A percentile compares a stretch with the other conserved stretches of the same genome.
These are phyloP conservation scores for Maudiozyma turicensis DNA, from an alignment of 805 yeast species.

Conservation along the genomic window DNA sequence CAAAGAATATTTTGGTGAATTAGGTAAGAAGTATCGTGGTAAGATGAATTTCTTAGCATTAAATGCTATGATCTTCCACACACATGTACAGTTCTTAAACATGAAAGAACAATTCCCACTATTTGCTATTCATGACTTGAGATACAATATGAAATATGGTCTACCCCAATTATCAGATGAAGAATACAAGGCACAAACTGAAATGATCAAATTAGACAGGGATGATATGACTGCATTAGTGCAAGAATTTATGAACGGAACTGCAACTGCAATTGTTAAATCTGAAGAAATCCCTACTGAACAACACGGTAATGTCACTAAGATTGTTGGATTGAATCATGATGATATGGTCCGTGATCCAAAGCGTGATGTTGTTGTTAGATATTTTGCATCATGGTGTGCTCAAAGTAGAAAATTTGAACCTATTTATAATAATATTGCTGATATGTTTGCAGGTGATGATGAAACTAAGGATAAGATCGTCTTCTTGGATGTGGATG, in stretches of 20 bases:
- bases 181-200: constrained; percentile 16
- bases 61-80: constrained; percentile 70
- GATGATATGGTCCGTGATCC: constrained; percentile 51
- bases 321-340: constrained; percentile 78
- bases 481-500: constrained; percentile 78
- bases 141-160: constrained; percentile 66
- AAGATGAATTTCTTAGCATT: constrained; percentile 79
- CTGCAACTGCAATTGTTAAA: constrained; percentile 63
- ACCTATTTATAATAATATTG: constrained; percentile 82
- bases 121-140: constrained; percentile 73
- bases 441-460: constrained; percentile 50
- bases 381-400: constrained; percentile 97
- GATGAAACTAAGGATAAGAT: constrained; percentile 43
- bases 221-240: constrained; percentile 54
- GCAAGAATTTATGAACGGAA: constrained; percentile 51
- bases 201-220: constrained; percentile 35
- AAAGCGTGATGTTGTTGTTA: constrained; percentile 65
- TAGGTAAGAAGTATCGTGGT: constrained; percentile 73
- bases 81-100: constrained; percentile 79
- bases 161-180: constrained; percentile 43
- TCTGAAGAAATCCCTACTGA: constrained; percentile 77
- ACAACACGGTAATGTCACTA: constrained; percentile 66
- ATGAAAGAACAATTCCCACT: constrained; percentile 82
- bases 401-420: constrained; percentile 91
- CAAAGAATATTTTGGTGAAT: constrained; percentile 41